Evolutionary conservation across 306 rosid species (phyloP), one percentile per base, ranked within the genome.

Genomic region (Ochetophila trinervis): DNA sequence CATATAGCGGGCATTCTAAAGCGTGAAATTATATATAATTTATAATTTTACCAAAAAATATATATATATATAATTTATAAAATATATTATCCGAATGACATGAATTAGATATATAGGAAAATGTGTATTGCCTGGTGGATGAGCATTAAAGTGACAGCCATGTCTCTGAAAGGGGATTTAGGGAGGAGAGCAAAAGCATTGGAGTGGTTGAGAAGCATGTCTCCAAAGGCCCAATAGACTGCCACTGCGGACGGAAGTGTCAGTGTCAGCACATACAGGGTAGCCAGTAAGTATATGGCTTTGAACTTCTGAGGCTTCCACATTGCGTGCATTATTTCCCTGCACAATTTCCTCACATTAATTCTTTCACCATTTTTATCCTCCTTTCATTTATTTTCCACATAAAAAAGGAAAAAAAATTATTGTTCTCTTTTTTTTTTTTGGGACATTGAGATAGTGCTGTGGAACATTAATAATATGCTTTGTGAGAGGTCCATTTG

Each of bases 311-410:
- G 94, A 0, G 99, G 99, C 82, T 83, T 93, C 96, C 97, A 93
- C 99, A 93, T 93, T 0, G 99, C 99, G 60, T 93, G 99, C 99
- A 93, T 93, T 48, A 93, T 93, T 66, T 93, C 99, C 86, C 99
- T 93, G 87, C 62, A 64, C 5, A 70, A 59, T 24, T n/a, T 65
- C 8, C 19, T 50, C 42, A 34, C 5, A 45, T 32, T 18, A 62
- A 44, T 36, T 60, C 54, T 60, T 42, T 13, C 16, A 16, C 15
- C 44, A 8, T 37, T 6, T 27, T 27, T 27, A 27, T 27, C 32
- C 32, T 27, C 32, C 32, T 27, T 27, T 27, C 32, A 27, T 27
- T 27, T 27, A 27, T 27, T 27, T 27, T 27, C 32, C 32, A 27
- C 32, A 27, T 27, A 27, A 27, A 27, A n/a, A 27, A 27, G 32